Conservation (phyloP, 2,329 filamentous ascomycete genomes). For the Aspergillus piperis region DNA sequence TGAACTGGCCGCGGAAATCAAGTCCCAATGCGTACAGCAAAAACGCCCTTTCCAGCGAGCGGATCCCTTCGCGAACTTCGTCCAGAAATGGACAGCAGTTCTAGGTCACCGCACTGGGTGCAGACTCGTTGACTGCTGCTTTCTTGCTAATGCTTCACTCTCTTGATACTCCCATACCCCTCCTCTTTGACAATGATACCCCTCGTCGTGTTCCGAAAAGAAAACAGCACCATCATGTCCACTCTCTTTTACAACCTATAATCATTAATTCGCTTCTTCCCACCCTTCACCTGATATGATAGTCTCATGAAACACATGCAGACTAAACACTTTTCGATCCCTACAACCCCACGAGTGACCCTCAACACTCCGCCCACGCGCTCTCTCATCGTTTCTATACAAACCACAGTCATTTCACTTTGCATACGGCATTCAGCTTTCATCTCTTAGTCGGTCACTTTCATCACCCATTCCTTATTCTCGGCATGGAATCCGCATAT, state of each 20-base stretch:
- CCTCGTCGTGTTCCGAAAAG: neutral
- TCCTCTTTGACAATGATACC: neutral
- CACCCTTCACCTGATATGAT: neutral
- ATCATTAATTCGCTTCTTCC: neutral
- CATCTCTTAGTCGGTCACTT: neutral
- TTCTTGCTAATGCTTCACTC: neutral
- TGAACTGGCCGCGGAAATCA: constrained; percentile 33
- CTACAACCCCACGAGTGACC: neutral
- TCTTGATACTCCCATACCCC: neutral
- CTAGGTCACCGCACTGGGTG: constrained; percentile 24
- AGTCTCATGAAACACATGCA: neutral
- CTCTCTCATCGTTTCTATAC: neutral
- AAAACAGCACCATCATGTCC: neutral
- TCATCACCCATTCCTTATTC: neutral
- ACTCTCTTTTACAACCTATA: neutral
- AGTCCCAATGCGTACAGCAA: constrained; percentile 11
- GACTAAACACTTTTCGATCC: neutral
- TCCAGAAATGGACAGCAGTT: neutral
- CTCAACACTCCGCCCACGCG: neutral
- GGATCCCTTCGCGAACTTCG: neutral
- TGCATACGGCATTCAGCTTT: neutral
- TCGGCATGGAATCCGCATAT: neutral
- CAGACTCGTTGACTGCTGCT: constrained; percentile 29
- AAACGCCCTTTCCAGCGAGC: neutral
- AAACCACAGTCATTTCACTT: neutral